Evolutionary conservation across 1,284 basidiomycete species (phyloP), one percentile per base, ranked within the genome.

Genomic region (Papiliotrema laurentii): DNA sequence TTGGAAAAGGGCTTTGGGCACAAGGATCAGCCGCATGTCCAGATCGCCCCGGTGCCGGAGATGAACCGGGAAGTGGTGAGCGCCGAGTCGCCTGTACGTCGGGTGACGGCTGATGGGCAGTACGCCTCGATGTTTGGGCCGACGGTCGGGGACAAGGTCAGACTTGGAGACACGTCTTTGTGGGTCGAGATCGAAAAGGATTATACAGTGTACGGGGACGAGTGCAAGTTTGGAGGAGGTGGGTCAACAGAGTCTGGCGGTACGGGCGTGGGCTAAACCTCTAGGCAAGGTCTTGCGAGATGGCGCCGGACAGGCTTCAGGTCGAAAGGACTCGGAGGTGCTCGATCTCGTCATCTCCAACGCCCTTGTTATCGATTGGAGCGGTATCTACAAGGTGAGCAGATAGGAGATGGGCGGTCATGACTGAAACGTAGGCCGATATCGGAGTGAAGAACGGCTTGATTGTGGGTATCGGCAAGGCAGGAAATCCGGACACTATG

Each of bases 181-280:
- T 98, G 92, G 92, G 80, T 97, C 56, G 83, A 93, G 71, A 86
- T 99, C 3, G 94, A 98, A 70, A 77, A 81, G 31, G 96, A 98
- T 64, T 79, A 80, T 52, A 79, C 79, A 0, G 56, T 64, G 5
- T 79, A 80, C 51, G 81, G 94, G 9, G 94, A 99, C 60, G 96
- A 98, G 75, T 85, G 88, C 76, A 98, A 97, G 73, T 99, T 99
- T 64, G 94, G 94, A 13, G 94, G 94, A 64, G 93, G 89, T 83
- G 59, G 59, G 74, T 55, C 19, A 14, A 11, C 13, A 14, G 16
- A 25, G 26, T 31, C 26, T 25, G n/a, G 9, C n/a, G 25, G 14
- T 19, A 36, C 34, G n/a, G 35, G 14, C 21, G 14, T 25, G 18
- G 2, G 33, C 21, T 18, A 54, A 7, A 30, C 14, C 13, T 14